These are phyloP conservation scores for Simmondsia chinensis DNA, from an alignment of 148 eudicot genomes.

Conservation along the genomic window DNA sequence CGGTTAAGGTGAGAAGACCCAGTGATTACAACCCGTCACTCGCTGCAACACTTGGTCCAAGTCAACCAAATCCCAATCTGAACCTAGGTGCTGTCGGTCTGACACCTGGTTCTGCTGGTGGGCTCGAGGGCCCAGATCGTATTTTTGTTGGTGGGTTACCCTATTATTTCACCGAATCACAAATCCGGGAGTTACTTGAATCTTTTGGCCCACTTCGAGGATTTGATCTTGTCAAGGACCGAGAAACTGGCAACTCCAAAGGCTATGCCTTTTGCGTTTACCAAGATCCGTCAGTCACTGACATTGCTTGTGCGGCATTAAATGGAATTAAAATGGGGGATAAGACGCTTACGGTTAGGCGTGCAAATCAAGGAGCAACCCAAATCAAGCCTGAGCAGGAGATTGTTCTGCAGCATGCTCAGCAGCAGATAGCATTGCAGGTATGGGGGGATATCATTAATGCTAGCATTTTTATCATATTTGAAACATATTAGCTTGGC, in stretches of 20 bases:
- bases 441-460: constrained; percentile 21
- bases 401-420: constrained; percentile 81
- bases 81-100: constrained; percentile 67
- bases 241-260: constrained; percentile 49
- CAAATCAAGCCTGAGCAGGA: constrained; percentile 98
- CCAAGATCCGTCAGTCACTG: constrained; percentile 35
- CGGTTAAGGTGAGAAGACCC: constrained; percentile 94
- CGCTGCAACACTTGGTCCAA: constrained; percentile 95
- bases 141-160: constrained; percentile 51
- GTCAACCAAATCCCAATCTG: constrained; percentile 67
- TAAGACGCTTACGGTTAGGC: constrained; percentile 86
- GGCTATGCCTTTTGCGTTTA: constrained; percentile 54
- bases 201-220: constrained; percentile 81
- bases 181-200: constrained; percentile 86
- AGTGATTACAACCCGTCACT: constrained; percentile 93
- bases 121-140: constrained; percentile 51
- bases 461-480: too few relatives aligned
- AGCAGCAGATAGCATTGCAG: constrained; percentile 93
- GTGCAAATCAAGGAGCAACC: constrained; percentile 80
- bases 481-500: too few relatives aligned
- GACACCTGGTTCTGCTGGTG: constrained; percentile 77
- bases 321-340: constrained; percentile 99
- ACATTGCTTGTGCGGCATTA: constrained; percentile 66
- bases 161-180: constrained; percentile 77
- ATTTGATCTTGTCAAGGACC: constrained; percentile 46